Conservation (phyloP, 2,329 filamentous ascomycete genomes). For the Thelonectria olida region DNA sequence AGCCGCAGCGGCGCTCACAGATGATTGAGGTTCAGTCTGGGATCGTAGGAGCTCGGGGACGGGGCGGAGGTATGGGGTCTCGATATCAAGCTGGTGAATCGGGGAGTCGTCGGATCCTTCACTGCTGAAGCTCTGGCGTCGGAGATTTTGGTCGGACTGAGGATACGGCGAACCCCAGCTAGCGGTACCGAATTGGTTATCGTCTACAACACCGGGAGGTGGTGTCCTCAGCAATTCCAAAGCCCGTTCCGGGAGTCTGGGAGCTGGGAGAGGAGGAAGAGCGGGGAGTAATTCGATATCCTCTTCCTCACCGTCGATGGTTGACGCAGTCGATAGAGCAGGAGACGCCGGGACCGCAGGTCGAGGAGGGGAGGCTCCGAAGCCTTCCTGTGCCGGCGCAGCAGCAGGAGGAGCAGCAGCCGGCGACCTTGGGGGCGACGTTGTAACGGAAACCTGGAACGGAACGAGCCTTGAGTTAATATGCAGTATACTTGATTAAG, state of each 20-base stretch:
- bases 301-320: slow-evolving; percentile 65
- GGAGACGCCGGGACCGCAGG: slow-evolving; percentile 60
- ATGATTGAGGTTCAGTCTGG: slow-evolving; percentile 40
- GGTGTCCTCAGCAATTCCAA: slow-evolving; percentile 66
- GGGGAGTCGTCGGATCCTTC: slow-evolving; percentile 68
- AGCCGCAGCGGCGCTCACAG: slow-evolving; percentile 65
- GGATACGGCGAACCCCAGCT: slow-evolving; percentile 95
- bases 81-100: slow-evolving; percentile 68
- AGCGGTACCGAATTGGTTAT: slow-evolving; percentile 69
- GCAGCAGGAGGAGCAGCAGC: slow-evolving; percentile 63
- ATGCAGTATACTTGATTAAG: slow-evolving; percentile 27
- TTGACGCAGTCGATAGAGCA: slow-evolving; percentile 69
- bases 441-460: slow-evolving; percentile 56
- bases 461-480: slow-evolving; percentile 33
- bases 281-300: slow-evolving; percentile 65
- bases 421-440: slow-evolving; percentile 63
- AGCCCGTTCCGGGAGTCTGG: slow-evolving; percentile 65
- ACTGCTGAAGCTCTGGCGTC: slow-evolving; percentile 64
- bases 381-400: slow-evolving; percentile 69
- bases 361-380: slow-evolving; percentile 48
- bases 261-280: slow-evolving; percentile 66
- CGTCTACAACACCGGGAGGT: slow-evolving; percentile 46
- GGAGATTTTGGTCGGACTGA: slow-evolving; percentile 64
- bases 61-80: slow-evolving; percentile 70
- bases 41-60: slow-evolving; percentile 55